Conservation (phyloP, 2,329 filamentous ascomycete genomes). For the Phyllosticta ampelicida region DNA sequence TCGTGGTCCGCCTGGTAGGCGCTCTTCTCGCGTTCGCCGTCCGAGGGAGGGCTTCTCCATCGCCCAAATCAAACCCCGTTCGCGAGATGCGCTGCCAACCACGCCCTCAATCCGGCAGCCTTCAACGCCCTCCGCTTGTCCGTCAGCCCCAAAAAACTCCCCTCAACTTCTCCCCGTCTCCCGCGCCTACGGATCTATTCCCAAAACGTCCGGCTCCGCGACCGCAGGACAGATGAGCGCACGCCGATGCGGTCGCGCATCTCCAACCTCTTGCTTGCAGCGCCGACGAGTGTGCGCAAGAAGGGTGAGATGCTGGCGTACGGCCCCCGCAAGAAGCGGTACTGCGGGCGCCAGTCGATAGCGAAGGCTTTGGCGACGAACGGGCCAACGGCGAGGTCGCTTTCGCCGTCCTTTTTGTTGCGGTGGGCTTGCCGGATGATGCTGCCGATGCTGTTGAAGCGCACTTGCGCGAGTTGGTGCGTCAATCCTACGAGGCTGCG, state of each 20-base stretch:
- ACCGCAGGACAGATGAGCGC: not conserved
- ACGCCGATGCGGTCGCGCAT: not conserved
- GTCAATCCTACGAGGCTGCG: slow-evolving; percentile 5
- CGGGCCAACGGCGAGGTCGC: not conserved
- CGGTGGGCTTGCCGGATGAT: not conserved
- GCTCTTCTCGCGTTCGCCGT: no score
- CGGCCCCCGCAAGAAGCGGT: not conserved
- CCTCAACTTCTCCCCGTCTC: no score
- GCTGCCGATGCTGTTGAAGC: slow-evolving; percentile 7
- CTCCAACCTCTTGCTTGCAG: not conserved
- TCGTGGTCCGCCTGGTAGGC: no score
- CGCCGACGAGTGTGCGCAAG: not conserved
- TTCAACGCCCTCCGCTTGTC: no score
- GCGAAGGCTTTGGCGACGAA: not conserved
- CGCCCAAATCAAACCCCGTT: no score
- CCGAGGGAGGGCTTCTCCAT: no score
- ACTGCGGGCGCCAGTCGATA: not conserved
- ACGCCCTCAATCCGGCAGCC: no score
- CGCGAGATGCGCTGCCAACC: no score
- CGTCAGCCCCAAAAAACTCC: not conserved
- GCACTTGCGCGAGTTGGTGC: slow-evolving; percentile 6
- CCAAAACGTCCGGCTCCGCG: no score
- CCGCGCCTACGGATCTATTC: no score
- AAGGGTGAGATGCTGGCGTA: not conserved
- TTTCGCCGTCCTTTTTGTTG: not conserved